Base-by-base conservation (phyloP, 805 yeast genomes). In the Saccharomycopsis guyanensis region DNA sequence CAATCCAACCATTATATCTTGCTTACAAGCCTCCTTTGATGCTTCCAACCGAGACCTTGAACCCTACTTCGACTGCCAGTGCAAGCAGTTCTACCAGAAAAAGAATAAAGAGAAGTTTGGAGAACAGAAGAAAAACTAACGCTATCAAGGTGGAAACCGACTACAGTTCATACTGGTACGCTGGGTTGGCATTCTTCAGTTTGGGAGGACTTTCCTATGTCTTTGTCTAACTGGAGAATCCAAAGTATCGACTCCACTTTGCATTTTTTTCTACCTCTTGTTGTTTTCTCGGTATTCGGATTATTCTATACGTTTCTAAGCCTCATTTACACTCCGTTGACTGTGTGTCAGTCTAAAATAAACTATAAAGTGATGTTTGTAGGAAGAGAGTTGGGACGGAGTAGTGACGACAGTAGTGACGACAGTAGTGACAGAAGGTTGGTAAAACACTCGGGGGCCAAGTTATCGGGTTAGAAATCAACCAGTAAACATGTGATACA, bases 11-110 rank as follows among this genome's bases (percentile, higher is more conserved):
- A 0, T 64, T 93, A 57, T 93, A 87, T 64, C 72, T 93, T 62
- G 96, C 94, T 2, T 93, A 89, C 69, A 75, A 76, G 57, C 98
- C 98, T 4, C 94, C 98, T 7, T 73, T 84, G 76, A 93, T 93
- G 98, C 76, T 93, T 50, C 98, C 98, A 19, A 93, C 97, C 0
- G 66, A 62, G 44, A 89, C 97, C 0, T 68, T 93, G 71, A 91
- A 89, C 64, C 98, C 98, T 19, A 85, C 95, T 2, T 64, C 67
- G 33, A 62, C 73, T 8, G 47, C 61, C 2, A 56, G 59, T 3
- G 55, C 58, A 4, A 55, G 70, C 3, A 49, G 66, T 40, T 52
- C 66, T 10, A 61, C 46, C 16, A 46, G 58, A 2, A 54, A 59
- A 15, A 43, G 66, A 56, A 54, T 62, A 57, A 63, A 68, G 42